Percentiles rank a stretch among this genome's conserved stretches.
Evolutionary conservation across 2,329 filamentous ascomycete species (phyloP).

Genomic region (Colletotrichum caudatum): DNA sequence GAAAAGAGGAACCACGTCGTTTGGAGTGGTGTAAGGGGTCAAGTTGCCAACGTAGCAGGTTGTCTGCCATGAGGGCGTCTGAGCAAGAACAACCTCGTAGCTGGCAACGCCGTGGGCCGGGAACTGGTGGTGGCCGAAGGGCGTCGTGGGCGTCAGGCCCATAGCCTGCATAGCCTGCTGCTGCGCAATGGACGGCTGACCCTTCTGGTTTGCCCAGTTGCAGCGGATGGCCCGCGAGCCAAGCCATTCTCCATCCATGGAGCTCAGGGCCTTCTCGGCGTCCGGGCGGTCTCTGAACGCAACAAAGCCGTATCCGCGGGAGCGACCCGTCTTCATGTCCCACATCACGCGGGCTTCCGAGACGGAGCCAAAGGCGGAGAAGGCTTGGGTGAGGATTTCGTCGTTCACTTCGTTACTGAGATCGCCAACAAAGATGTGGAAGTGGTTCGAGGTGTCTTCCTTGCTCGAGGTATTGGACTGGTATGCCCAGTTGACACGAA

Average conservation of each 20-base stretch:
- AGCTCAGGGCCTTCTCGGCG: slow-evolving; percentile 94
- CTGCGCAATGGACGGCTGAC: slow-evolving; percentile 98
- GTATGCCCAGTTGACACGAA: slow-evolving; percentile 99
- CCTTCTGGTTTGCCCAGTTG: slow-evolving; percentile 99
- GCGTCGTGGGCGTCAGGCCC: slow-evolving; percentile 97
- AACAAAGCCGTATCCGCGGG: slow-evolving; percentile 97
- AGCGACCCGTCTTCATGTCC: slow-evolving; percentile 99
- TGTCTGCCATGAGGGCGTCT: slow-evolving; percentile 98
- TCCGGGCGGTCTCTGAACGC: slow-evolving; percentile 94
- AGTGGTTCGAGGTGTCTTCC: slow-evolving; percentile 97
- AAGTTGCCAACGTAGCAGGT: slow-evolving; percentile 98
- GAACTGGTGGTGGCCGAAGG: slow-evolving; percentile 97
- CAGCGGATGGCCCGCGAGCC: slow-evolving; percentile 97
- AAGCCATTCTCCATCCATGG: slow-evolving; percentile 99
- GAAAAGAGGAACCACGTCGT: slow-evolving; percentile 96
- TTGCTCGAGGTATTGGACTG: slow-evolving; percentile 95
- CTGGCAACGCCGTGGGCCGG: slow-evolving; percentile 96
- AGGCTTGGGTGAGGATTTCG: slow-evolving; percentile 91
- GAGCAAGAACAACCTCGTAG: slow-evolving; percentile 95
- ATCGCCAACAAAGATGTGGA: slow-evolving; percentile 98
- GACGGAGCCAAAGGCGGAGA: slow-evolving; percentile 94
- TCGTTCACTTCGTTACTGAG: slow-evolving; percentile 99
- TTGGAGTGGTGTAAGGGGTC: slow-evolving; percentile 96
- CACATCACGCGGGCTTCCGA: slow-evolving; percentile 99
- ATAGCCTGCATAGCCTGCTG: slow-evolving; percentile 97